Conservation (phyloP, 2,329 filamentous ascomycete genomes). For the Colletotrichum neosansevieriae region DNA sequence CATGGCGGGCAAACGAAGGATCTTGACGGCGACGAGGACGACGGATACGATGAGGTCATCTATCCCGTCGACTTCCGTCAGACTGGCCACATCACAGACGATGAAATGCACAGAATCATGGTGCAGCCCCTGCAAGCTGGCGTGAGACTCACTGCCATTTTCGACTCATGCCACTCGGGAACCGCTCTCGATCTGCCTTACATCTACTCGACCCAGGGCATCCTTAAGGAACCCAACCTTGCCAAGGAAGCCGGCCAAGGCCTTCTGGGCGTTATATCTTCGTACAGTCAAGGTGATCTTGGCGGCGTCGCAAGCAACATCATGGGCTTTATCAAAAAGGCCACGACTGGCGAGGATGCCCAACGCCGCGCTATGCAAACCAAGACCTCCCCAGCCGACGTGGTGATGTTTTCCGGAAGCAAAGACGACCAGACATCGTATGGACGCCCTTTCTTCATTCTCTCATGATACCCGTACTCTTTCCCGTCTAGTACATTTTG, state of each 20-base stretch:
- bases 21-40: constrained; percentile 82
- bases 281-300: constrained; percentile 78
- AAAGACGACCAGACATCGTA: constrained; percentile 96
- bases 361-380: constrained; percentile 85
- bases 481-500: neutral
- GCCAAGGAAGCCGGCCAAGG: constrained; percentile 76
- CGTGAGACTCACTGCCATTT: constrained; percentile 72
- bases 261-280: constrained; percentile 69
- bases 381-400: constrained; percentile 94
- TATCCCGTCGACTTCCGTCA: constrained; percentile 86
- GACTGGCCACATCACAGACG: constrained; percentile 85
- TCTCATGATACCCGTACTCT: constrained; percentile 31
- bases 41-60: constrained; percentile 86
- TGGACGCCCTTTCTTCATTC: constrained; percentile 51
- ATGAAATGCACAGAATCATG: constrained; percentile 85
- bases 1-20: constrained; percentile 87
- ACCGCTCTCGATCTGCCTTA: constrained; percentile 76
- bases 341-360: constrained; percentile 82
- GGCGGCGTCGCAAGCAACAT: constrained; percentile 84
- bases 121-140: constrained; percentile 67
- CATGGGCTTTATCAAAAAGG: constrained; percentile 89
- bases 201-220: constrained; percentile 76
- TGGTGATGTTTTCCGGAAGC: constrained; percentile 97
- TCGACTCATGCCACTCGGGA: constrained; percentile 76
- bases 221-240: constrained; percentile 76